Base-by-base conservation (phyloP, 31 red algal genomes). In the Asparagopsis taxiformis region DNA sequence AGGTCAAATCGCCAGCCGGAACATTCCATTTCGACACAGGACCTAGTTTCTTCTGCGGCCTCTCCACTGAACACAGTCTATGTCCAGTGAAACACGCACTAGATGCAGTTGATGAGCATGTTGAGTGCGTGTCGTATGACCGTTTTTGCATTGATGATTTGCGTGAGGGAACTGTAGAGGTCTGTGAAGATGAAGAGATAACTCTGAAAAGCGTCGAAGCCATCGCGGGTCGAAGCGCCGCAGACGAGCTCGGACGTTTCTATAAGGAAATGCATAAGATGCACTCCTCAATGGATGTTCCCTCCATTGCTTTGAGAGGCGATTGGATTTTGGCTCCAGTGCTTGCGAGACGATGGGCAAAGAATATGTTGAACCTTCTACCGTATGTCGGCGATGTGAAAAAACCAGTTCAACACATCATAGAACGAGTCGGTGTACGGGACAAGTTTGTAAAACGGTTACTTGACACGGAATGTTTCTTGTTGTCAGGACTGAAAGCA, bases 21-120 rank as follows among this genome's bases (percentile, higher is more conserved):
- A 31, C 28, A 21, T 91, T 74, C 50, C 68, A 73, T 32, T 91
- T 91, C 41, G 87, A 91, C 30, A 77, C 78, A 3, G 87, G 87
- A 20, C 87, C 87, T 17, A 59, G 46, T 23, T 83, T 91, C 71
- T 91, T 82, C 36, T 73, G 68, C 22, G 85, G 65, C 23, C 62
- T 89, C 37, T 65, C 63, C 29, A 51, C 74, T 1, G 34, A 8
- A 22, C 26, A 29, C 2, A 61, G 51, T 3, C 49, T 70, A 15
- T 63, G 62, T 59, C 82, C 82, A 22, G 38, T 87, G 22, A 79
- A 70, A 65, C 82, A 74, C 46, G 73, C 74, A 17, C 70, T 87
- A 31, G 82, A 87, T 59, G 72, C 82, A 31, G 74, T 87, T 11
- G 61, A 54, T n/a, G 82, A 87, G 28, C 69, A 44, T 20, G 72